Percentiles rank a stretch among this genome's conserved stretches.
Conservation (phyloP, 2,329 filamentous ascomycete genomes). For the Aspergillus nomiae region DNA sequence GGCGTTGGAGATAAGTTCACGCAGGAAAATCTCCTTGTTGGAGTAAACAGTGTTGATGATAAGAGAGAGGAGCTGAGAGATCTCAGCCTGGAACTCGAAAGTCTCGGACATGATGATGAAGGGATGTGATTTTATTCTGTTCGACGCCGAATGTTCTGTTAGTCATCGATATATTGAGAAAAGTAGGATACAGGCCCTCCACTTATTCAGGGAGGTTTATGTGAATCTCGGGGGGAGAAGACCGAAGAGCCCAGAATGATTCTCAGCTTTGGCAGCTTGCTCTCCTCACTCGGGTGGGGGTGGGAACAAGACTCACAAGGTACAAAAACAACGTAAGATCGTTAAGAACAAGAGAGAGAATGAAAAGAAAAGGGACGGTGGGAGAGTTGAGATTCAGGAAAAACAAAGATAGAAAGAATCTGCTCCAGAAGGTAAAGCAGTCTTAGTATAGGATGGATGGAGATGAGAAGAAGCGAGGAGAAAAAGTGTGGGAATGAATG, state of each 20-base stretch:
- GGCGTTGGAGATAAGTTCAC: constrained; percentile 97
- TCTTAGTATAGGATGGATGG: constrained; percentile 12
- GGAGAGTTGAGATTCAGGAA: constrained; percentile 17
- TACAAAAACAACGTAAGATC: constrained; percentile 3
- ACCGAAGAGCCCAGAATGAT: neutral
- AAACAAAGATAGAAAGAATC: constrained; percentile 13
- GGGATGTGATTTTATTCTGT: constrained; percentile 23
- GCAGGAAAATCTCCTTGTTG: constrained; percentile 99
- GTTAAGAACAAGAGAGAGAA: constrained; percentile 8
- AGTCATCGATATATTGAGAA: neutral
- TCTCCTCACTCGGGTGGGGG: neutral
- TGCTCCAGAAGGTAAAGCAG: constrained; percentile 1
- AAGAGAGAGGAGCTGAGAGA: constrained; percentile 98
- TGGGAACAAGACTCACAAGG: neutral
- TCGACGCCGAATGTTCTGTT: neutral
- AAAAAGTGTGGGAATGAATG: constrained; percentile 16
- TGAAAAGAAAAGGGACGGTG: constrained; percentile 15
- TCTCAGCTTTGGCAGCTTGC: no score
- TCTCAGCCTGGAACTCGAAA: constrained; percentile 99
- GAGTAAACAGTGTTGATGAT: constrained; percentile 99
- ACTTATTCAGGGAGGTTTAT: neutral
- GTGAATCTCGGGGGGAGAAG: neutral
- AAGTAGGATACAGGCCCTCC: neutral
- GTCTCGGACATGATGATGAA: constrained; percentile 89
- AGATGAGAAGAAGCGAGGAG: constrained; percentile 14